Evolutionary conservation across 106 monocot species (phyloP).

Genomic region (Agapanthus africanus): DNA sequence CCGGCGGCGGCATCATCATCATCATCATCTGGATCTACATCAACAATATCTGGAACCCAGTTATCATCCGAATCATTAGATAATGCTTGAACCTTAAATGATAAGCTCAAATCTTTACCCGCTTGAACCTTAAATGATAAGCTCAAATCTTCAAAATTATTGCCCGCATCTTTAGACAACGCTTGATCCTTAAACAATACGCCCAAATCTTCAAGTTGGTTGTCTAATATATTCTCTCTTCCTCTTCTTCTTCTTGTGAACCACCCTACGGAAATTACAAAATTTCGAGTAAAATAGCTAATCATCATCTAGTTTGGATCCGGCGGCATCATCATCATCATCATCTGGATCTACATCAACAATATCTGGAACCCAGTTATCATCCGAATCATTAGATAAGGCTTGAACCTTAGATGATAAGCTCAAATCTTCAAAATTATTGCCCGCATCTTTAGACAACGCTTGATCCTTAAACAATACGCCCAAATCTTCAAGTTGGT

Average conservation of each 20-base stretch:
- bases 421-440: too few species aligned
- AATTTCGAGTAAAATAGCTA: neutral
- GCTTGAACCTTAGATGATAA: too few species aligned
- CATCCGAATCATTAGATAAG: too few species aligned
- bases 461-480: constrained; percentile 1
- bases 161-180: neutral
- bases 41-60: constrained; percentile 32
- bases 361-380: constrained; percentile 28
- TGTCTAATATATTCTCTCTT: too few species aligned
- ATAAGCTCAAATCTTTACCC: too few species aligned
- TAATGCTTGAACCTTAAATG: constrained; percentile 6
- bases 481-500: neutral
- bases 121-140: neutral
- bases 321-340: too few species aligned
- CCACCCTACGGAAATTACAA: too few species aligned
- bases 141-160: neutral
- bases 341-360: constrained; percentile 35
- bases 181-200: constrained; percentile 1
- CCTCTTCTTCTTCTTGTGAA: too few species aligned
- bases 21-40: constrained; percentile 38
- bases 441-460: constrained; percentile 15
- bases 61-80: too few species aligned
- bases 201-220: neutral
- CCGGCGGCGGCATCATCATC: too few species aligned
- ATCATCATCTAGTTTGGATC: too few species aligned